Evolutionary conservation across 1,139 yeast species (phyloP), one percentile per base, ranked within the genome.

Genomic region (Magnusiomyces sp.): DNA sequence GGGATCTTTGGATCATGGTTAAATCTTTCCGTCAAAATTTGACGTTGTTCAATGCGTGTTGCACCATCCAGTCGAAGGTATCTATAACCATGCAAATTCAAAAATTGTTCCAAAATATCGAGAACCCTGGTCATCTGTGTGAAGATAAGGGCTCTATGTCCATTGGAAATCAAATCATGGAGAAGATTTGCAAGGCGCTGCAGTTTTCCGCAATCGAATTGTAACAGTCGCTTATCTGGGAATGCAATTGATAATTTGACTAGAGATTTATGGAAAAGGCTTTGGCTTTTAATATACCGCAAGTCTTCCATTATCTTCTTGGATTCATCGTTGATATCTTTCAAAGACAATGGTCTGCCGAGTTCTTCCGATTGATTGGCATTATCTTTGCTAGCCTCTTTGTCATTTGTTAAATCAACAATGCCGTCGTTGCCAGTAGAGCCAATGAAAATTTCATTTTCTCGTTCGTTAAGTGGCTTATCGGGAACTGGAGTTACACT

Each of bases 111-210:
- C 53, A 94, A 69, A 46, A 94, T 81, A 69, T 94, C 98, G 65
- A 94, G 73, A 16, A 94, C 97, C 62, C 87, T 85, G 1, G 98
- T 92, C 99, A 94, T 94, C 66, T 94, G 99, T 0, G 99, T 94
- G 70, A 94, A 94, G 52, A 94, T 92, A 57, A 94, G 75, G 1
- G 95, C 97, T 52, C 98, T 74, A 62, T 94, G 98, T 0, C 97
- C 97, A 47, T 80, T 80, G 34, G 87, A 81, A 50, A 85, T 83
- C 56, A 94, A 72, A 31, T 86, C 83, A 53, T 85, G 88, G 51
- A 94, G 68, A 48, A 94, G 70, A 3, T 70, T 65, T 0, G 97
- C 94, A 49, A 94, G 70, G 59, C 81, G 83, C 62, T 94, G 99
- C 39, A 94, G 72, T 64, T 94, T 94, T 53, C 99, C 99, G 71